Conservation (phyloP, 371 early-diverging fungal species). For the Sporodiniella umbellata region DNA sequence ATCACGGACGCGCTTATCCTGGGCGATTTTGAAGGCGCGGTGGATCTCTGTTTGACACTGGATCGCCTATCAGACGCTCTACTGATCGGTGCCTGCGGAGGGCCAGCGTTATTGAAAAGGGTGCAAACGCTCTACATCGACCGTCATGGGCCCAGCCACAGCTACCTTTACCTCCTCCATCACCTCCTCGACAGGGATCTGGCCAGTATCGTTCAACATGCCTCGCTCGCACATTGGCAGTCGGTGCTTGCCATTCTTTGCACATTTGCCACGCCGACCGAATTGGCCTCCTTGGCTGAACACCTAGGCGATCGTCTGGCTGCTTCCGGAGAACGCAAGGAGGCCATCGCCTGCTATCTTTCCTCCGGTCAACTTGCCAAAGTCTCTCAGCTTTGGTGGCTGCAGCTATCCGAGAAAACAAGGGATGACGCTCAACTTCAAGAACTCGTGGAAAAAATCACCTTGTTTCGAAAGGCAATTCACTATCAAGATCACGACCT, state of each 20-base stretch:
- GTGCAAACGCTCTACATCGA: constrained; percentile 37
- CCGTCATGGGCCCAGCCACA: constrained; percentile 35
- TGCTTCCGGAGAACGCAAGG: constrained; percentile 24
- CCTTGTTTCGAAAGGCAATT: constrained; percentile 86
- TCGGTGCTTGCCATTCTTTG: constrained; percentile 87
- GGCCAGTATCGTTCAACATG: constrained; percentile 72
- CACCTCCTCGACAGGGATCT: constrained; percentile 76
- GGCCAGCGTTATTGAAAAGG: constrained; percentile 72
- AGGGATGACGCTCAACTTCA: constrained; percentile 53
- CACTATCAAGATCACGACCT: constrained; percentile 50
- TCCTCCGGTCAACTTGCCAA: constrained; percentile 83
- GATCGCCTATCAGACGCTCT: constrained; percentile 88
- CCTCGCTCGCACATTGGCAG: constrained; percentile 80
- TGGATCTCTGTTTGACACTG: constrained; percentile 74
- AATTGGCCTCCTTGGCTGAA: constrained; percentile 66
- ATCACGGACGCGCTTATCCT: constrained; percentile 80
- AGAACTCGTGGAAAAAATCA: constrained; percentile 82
- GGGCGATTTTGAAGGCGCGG: constrained; percentile 90
- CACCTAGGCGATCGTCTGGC: constrained; percentile 67
- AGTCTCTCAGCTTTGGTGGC: constrained; percentile 82
- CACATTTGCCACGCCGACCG: constrained; percentile 79
- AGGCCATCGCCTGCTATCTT: constrained; percentile 83
- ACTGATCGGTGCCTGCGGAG: constrained; percentile 81
- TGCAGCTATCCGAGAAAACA: constrained; percentile 24
- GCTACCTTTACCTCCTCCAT: constrained; percentile 79